Evolutionary conservation across 2,329 filamentous ascomycete species (phyloP).

Genomic region (Hypocrella siamensis): DNA sequence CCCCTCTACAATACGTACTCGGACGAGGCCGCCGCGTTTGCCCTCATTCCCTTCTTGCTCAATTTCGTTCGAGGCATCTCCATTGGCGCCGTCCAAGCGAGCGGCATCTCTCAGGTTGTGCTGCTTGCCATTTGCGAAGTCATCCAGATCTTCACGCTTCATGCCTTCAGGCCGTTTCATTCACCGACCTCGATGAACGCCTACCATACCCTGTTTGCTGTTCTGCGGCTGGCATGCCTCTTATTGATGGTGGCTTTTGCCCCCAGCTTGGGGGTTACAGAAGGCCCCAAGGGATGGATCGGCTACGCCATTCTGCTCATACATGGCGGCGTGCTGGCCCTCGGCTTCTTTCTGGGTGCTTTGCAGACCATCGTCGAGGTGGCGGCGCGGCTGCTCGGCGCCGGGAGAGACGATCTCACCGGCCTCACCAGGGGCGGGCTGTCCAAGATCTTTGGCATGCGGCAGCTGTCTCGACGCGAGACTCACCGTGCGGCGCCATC

Average conservation of each 20-base stretch:
- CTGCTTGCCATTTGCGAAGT: conserved; percentile 90
- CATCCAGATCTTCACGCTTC: conserved; percentile 70
- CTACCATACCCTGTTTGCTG: conserved; percentile 76
- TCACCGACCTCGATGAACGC: conserved; percentile 93
- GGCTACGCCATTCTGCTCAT: conserved; percentile 81
- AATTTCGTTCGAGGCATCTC: conserved; percentile 78
- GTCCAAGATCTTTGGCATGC: conserved; percentile 80
- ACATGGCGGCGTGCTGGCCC: conserved; percentile 70
- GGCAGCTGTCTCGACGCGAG: conserved; percentile 64
- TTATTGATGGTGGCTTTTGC: conserved; percentile 72
- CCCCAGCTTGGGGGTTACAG: conserved; percentile 62
- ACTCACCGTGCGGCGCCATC: conserved; percentile 48
- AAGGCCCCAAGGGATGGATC: conserved; percentile 81
- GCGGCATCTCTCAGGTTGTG: conserved; percentile 84
- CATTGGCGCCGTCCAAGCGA: conserved; percentile 83
- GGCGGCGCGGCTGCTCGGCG: conserved; percentile 64
- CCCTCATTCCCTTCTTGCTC: conserved; percentile 70
- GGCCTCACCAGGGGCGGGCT: conserved; percentile 67
- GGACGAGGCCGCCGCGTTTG: conserved; percentile 81
- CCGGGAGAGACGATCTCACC: conserved; percentile 57
- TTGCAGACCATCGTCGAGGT: conserved; percentile 86
- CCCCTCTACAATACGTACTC: conserved; percentile 96
- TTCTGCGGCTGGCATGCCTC: conserved; percentile 59
- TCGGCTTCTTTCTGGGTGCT: conserved; percentile 88
- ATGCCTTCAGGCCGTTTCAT: conserved; percentile 82